Evolutionary conservation across 2,329 filamentous ascomycete species (phyloP).

Genomic region (Xylariaceae sp.): DNA sequence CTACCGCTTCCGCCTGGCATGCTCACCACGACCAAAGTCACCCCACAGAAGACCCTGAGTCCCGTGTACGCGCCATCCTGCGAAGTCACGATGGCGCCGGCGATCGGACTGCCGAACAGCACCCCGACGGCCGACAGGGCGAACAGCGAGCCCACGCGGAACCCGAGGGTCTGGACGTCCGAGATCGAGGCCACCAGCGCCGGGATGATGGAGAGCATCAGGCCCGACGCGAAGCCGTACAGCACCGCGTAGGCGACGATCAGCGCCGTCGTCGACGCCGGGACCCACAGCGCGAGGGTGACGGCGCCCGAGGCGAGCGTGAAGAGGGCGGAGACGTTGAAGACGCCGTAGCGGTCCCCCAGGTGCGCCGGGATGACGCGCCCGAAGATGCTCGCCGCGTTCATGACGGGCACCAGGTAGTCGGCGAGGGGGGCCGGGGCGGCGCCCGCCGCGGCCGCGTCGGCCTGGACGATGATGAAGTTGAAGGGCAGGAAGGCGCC

Average conservation of each 20-base stretch:
- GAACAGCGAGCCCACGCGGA: constrained; percentile 58
- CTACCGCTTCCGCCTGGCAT: too few species aligned
- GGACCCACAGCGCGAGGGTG: constrained; percentile 35
- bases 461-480: constrained; percentile 12
- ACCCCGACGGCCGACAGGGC: constrained; percentile 55
- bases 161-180: constrained; percentile 61
- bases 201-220: constrained; percentile 53
- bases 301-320: constrained; percentile 32
- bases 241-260: constrained; percentile 55
- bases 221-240: constrained; percentile 59
- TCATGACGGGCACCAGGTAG: constrained; percentile 12
- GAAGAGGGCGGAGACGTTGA: constrained; percentile 36
- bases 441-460: constrained; percentile 8
- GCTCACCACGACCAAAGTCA: background rate
- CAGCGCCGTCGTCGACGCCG: constrained; percentile 37
- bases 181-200: constrained; percentile 63
- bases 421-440: constrained; percentile 2
- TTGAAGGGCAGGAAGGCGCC: constrained; percentile 12
- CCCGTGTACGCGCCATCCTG: background rate
- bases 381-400: constrained; percentile 23
- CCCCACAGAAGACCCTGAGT: background rate
- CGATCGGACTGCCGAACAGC: constrained; percentile 61
- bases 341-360: constrained; percentile 33
- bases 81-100: constrained; percentile 46
- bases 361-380: constrained; percentile 43